phyloP scores from a whole-genome alignment of 768 basidiomycete species.

The Lentinula aciculospora region DNA sequence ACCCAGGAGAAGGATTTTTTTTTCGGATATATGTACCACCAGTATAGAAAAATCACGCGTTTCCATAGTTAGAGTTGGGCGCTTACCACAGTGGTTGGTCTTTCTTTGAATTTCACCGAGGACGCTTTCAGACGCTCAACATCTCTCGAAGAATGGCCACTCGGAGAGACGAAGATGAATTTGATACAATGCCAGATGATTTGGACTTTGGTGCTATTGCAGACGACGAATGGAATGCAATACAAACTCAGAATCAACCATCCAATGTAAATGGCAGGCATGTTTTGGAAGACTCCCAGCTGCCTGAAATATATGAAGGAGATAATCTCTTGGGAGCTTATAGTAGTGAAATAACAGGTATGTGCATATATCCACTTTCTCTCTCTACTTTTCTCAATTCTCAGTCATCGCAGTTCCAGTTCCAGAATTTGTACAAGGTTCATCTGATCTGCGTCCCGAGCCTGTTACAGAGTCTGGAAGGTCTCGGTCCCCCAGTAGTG shows the following conservation, averaged over 20 bases:
- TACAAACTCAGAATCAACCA: conserved; percentile 12
- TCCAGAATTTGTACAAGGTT: conserved; percentile 5
- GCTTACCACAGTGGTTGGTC: no score
- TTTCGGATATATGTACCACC: no score
- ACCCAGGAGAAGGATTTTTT: no score
- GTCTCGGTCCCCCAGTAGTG: not conserved
- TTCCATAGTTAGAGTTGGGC: no score
- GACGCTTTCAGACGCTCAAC: not conserved
- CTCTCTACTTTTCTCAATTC: not conserved
- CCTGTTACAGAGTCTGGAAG: conserved; percentile 3
- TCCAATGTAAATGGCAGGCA: not conserved
- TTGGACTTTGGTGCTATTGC: conserved; percentile 38
- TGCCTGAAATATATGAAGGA: not conserved
- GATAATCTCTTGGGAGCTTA: not conserved
- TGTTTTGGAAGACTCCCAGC: not conserved
- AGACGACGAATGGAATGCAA: conserved; percentile 40
- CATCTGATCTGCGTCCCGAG: conserved; percentile 6
- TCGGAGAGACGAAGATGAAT: conserved; percentile 39
- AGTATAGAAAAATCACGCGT: no score
- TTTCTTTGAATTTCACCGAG: no score
- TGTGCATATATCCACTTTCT: not conserved
- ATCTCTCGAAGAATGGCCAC: conserved; percentile 17
- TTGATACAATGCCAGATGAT: conserved; percentile 46
- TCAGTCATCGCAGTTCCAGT: not conserved
- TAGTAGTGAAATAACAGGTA: not conserved